Base-by-base conservation (phyloP, 2,329 filamentous ascomycete genomes). In the Fusarium concolor region DNA sequence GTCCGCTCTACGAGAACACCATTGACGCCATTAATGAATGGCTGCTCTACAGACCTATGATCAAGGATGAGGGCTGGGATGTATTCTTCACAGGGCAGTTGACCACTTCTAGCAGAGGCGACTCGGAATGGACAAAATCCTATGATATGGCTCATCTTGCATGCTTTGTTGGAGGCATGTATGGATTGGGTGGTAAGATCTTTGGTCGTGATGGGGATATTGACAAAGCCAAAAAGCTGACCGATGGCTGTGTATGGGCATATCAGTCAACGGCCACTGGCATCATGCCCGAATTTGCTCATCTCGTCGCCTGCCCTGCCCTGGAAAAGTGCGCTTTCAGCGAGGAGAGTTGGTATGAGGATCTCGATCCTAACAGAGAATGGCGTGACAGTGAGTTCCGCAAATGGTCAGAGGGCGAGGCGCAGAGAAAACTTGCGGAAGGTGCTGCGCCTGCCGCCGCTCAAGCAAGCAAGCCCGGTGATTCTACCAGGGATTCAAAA, bases 11-110 rank as follows among this genome's bases (percentile, higher is more conserved):
- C 75, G 84, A 90, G 59, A 87, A 86, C 57, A 86, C 89, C 6
- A 86, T 90, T 29, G 86, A 90, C 7, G 88, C 88, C 0, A 87
- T 90, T 35, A 91, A 91, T 68, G 85, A 93, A 67, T 86, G 92
- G 76, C 84, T 97, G 11, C 87, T 97, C 58, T 97, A 88, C 79
- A 86, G 90, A 7, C 93, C 94, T 1, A 91, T 96, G 87, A 86
- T 89, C 20, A 86, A 88, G 9, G 85, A 87, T 29, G 82, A 85
- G 9, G 82, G 87, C 53, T 86, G 86, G 51, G 87, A 95, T 62
- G 86, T 96, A n/a, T 84, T 96, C 4, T 88, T 96, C 63, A 87
- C 92, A 0, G 90, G 91, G 24, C 89, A 88, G 69, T 77, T 87
- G n/a, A 81, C 76, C 45, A 83, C 85, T 11, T 76, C 72, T 2